Base-by-base conservation (phyloP, 1,284 basidiomycete species). In the Puccinia triticina region DNA sequence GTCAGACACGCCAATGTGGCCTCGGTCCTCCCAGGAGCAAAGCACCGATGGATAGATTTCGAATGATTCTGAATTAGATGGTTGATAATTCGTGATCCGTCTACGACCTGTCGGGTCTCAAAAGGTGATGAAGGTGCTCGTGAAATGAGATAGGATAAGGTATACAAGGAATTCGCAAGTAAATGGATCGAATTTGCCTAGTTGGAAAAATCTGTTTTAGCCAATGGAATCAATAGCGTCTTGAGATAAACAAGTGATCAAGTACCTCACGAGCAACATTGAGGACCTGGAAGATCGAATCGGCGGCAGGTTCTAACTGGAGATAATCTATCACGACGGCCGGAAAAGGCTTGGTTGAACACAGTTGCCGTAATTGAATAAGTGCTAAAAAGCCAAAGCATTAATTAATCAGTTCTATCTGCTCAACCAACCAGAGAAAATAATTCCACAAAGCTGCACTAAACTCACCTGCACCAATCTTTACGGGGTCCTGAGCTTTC, bases 11-110 rank as follows among this genome's bases (percentile, higher is more conserved):
- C 81, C 32, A 82, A 57, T 26, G 81, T 82, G 21, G 81, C 81
- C 72, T 82, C 81, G 5, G 81, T 82, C 50, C 81, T 82, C 37
- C 81, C 81, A 34, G 81, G 81, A 32, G 81, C 81, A 77, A 82
- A 82, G 55, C 73, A 82, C 67, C 74, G 40, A 69, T 82, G 81
- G 34, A 82, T 74, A 26, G 74, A 82, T 34, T 82, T 82, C 21
- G 81, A 76, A 34, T 82, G 81, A 37, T 82, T 66, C 37, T 74
- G 72, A 3, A 82, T 59, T 21, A 82, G 59, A 40, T 82, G 59
- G 40, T 76, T 67, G 72, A 82, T 77, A 21, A 82, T 77, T 37
- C 73, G 61, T 69, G 81, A 74, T 37, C 57, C 64, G 55, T 76
- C 74, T 29, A 67, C n/a, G n/a, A 29, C 23, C 7, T 75, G 55